Conservation (phyloP, 2,329 filamentous ascomycete species). For the Pseudopithomyces chartarum region DNA sequence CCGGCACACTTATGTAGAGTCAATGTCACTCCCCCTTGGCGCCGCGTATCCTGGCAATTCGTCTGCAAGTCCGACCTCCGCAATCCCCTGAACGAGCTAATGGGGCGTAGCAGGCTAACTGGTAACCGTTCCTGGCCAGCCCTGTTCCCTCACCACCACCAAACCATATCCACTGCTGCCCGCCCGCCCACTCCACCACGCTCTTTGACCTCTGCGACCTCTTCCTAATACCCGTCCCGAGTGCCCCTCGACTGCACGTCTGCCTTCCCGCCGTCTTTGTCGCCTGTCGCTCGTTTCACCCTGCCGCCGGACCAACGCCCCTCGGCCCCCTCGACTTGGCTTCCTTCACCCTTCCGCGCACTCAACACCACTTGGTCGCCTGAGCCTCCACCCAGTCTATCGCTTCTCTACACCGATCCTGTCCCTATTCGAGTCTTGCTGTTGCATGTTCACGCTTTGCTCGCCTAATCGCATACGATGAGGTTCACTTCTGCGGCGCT, state of each 20-base stretch:
- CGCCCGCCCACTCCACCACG: conserved; percentile 7
- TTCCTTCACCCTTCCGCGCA: background rate
- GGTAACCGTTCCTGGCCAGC: too few species aligned
- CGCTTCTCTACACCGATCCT: background rate
- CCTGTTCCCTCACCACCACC: background rate
- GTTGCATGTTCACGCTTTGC: conserved; percentile 24
- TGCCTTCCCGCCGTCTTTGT: background rate
- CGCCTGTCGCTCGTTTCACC: conserved; percentile 8
- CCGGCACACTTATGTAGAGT: too few species aligned
- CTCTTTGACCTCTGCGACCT: background rate
- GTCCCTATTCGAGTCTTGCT: conserved; percentile 18
- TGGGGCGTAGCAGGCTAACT: background rate
- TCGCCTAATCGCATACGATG: conserved; percentile 32
- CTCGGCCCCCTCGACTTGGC: background rate
- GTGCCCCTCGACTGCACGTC: background rate
- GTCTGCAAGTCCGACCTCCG: conserved; percentile 2
- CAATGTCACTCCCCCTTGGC: conserved; percentile 3
- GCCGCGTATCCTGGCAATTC: background rate
- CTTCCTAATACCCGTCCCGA: background rate
- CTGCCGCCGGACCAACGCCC: background rate
- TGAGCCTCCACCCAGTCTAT: background rate
- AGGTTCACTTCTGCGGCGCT: conserved; percentile 38
- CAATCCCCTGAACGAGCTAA: conserved; percentile 1
- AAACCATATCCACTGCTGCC: background rate
- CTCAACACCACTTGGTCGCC: background rate